Evolutionary conservation across 108 stramenopile species (phyloP).

Genomic region (Nitzschia palea): DNA sequence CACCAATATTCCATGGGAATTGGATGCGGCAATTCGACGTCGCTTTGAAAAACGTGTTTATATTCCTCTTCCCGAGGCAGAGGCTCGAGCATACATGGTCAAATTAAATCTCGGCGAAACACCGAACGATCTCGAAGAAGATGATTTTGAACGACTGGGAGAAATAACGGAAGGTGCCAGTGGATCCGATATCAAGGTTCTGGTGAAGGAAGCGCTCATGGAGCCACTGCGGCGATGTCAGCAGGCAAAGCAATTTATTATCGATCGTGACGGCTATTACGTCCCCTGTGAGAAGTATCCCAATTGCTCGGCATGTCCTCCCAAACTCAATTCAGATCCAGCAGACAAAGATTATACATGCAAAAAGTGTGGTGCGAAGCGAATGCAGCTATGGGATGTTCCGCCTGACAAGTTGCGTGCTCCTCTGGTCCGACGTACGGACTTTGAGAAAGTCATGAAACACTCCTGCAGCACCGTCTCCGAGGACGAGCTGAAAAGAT

Average conservation of each 20-base stretch:
- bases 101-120: slow-evolving; percentile 92
- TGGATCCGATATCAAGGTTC: slow-evolving; percentile 93
- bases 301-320: slow-evolving; percentile 90
- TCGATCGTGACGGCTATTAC: slow-evolving; percentile 58
- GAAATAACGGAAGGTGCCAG: slow-evolving; percentile 82
- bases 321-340: slow-evolving; percentile 71
- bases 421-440: slow-evolving; percentile 62
- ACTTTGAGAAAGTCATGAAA: slow-evolving; percentile 79
- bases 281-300: slow-evolving; percentile 84
- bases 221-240: slow-evolving; percentile 95
- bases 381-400: slow-evolving; percentile 95
- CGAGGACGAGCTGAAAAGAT: slow-evolving; percentile 88
- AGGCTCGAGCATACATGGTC: slow-evolving; percentile 90
- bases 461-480: slow-evolving; percentile 87
- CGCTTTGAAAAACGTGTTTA: slow-evolving; percentile 99
- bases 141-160: slow-evolving; percentile 85
- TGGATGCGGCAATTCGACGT: slow-evolving; percentile 99
- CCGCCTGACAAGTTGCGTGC: slow-evolving; percentile 79
- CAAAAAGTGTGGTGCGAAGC: slow-evolving; percentile 77
- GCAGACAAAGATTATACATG: slow-evolving; percentile 82
- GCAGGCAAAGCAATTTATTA: slow-evolving; percentile 89
- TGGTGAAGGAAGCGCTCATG: slow-evolving; percentile 98
- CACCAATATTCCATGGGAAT: slow-evolving; percentile 98
- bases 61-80: slow-evolving; percentile 94
- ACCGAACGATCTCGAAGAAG: slow-evolving; percentile 77